Evolutionary conservation across 1,139 yeast genomes (phyloP), one percentile per base, ranked within the genome.

Genomic region (Kodamaea derodonti): DNA sequence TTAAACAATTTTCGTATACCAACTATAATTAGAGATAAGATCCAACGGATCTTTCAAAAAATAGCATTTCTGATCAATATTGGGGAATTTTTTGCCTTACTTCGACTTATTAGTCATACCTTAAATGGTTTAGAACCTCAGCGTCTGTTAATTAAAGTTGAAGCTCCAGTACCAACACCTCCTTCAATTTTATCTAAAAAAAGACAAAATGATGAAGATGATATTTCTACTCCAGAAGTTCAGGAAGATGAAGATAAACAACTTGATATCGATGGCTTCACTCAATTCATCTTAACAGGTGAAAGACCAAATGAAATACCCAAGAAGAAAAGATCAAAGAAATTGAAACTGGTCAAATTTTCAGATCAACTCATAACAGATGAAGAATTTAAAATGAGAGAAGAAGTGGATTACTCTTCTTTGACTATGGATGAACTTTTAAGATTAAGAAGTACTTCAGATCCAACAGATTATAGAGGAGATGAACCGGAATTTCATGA

Each of bases 361-460:
- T 75, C 84, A 10, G 90, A 83, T 47, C 78, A 80, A 43, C 58
- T 79, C 3, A 75, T 72, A 5, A 57, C 70, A 8, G 72, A 65
- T 38, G 30, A 27, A 11, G 23, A 18, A 14, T 25, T 13, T 25
- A 25, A 7, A 25, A 56, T 68, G 26, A 73, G 70, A 43, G 62
- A 60, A 53, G 65, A 7, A 62, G 42, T 80, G 20, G 92, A 83
- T 51, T 66, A 73, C 35, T 70, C 30, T 9, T 20, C 84, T 2
- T 59, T 84, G 20, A 87, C 90, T 2, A 83, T 84, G 92, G 85
- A 80, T 47, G 85, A 83, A 51, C 55, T 83, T 27, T 49, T 84
- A 32, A 65, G 64, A 36, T 56, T 80, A 47, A 42, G 57, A 41
- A 47, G 48, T 47, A 18, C 22, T 18, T 18, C 22, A 7, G 9